These are phyloP conservation scores for Aspergillus caelatus DNA, from an alignment of 2,329 filamentous ascomycete species.

Conservation along the genomic window DNA sequence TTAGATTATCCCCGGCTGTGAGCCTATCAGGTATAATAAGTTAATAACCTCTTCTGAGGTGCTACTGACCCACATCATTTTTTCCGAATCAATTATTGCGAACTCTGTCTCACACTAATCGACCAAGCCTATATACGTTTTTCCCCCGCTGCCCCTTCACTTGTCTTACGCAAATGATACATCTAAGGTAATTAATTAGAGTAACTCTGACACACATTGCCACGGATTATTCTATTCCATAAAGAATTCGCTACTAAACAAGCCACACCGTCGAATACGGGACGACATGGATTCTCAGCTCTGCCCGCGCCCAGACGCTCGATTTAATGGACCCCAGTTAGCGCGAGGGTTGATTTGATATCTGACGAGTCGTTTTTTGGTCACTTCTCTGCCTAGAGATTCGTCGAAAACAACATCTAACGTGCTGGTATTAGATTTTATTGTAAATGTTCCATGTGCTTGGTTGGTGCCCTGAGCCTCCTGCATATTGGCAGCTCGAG, in stretches of 20 bases:
- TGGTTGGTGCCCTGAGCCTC: conserved; percentile 15
- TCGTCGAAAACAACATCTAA: conserved; percentile 79
- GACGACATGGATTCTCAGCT: background rate
- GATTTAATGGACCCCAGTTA: conserved; percentile 87
- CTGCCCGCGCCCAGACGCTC: conserved; percentile 34
- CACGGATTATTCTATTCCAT: background rate
- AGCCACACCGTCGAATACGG: background rate
- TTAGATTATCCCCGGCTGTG: background rate
- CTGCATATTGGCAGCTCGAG: background rate
- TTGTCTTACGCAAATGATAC: background rate
- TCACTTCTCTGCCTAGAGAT: conserved; percentile 68
- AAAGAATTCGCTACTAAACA: background rate
- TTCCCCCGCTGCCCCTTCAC: background rate
- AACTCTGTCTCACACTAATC: background rate
- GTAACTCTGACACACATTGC: background rate
- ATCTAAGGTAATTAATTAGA: background rate
- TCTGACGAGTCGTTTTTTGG: conserved; percentile 71
- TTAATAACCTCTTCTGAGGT: background rate
- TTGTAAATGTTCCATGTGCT: background rate
- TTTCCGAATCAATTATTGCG: background rate
- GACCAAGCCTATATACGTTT: background rate
- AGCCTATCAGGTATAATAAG: background rate
- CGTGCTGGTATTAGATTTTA: conserved; percentile 27
- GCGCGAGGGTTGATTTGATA: conserved; percentile 89
- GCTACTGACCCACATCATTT: background rate